Evolutionary conservation across 495 filamentous ascomycete genomes (phyloP).

Genomic region (Apodospora peruviana): DNA sequence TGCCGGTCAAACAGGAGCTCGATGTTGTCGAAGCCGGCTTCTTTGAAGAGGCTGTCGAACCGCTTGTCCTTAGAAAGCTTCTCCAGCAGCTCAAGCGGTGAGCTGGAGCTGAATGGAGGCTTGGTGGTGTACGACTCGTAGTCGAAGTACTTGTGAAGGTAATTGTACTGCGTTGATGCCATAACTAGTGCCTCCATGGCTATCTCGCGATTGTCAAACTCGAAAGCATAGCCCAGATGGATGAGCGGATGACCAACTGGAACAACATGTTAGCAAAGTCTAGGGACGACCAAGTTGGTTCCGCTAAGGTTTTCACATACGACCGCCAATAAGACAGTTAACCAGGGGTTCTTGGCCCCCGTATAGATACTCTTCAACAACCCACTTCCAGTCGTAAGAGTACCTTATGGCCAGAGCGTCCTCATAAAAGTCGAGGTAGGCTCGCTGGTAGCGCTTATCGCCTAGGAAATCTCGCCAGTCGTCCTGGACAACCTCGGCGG

Average conservation of each 20-base stretch:
- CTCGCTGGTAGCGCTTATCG: conserved; percentile 73
- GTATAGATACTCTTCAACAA: conserved; percentile 71
- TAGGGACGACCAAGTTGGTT: too few relatives aligned
- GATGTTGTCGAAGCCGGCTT: conserved; percentile 58
- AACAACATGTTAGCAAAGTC: conserved; percentile 5
- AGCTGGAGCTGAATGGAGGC: conserved; percentile 44
- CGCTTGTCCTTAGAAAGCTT: conserved; percentile 48
- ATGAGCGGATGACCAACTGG: conserved; percentile 83
- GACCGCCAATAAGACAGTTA: conserved; percentile 66
- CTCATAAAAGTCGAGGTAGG: conserved; percentile 89
- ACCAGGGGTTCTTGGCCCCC: conserved; percentile 70
- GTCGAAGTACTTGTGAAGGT: conserved; percentile 73
- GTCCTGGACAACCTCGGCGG: conserved; percentile 69
- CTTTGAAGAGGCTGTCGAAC: conserved; percentile 56
- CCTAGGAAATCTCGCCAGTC: conserved; percentile 88
- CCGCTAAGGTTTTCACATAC: conserved; percentile 46
- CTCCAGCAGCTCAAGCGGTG: conserved; percentile 61
- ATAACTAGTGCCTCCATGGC: conserved; percentile 79
- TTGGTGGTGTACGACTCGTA: conserved; percentile 59
- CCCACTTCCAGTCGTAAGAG: conserved; percentile 77
- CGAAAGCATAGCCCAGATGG: conserved; percentile 83
- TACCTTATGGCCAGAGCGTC: conserved; percentile 68
- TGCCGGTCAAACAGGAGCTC: conserved; percentile 59
- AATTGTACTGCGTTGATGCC: conserved; percentile 63
- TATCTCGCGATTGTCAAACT: conserved; percentile 70